phyloP scores from a whole-genome alignment of 2,329 filamentous ascomycete genomes.

The Daldinia sp. region DNA sequence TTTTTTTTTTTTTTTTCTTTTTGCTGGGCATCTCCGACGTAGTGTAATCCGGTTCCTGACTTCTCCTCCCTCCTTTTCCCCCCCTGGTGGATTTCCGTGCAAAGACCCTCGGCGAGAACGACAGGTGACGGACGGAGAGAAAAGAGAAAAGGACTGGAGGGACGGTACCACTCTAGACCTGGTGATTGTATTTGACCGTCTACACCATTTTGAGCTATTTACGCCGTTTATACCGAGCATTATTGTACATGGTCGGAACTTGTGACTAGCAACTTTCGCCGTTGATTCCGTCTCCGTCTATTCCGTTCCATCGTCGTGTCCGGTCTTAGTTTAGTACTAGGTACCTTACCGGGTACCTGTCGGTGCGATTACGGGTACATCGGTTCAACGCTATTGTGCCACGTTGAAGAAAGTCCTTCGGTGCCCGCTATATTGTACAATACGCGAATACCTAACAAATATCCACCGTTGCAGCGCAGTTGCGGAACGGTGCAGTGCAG shows the following conservation, averaged over 20 bases:
- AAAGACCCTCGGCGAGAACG: constrained; percentile 38
- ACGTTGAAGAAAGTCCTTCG: constrained; percentile 34
- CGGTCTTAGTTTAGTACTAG: constrained; percentile 5
- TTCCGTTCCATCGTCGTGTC: constrained; percentile 27
- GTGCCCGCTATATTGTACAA: constrained; percentile 23
- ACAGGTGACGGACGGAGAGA: constrained; percentile 26
- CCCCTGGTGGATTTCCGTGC: constrained; percentile 36
- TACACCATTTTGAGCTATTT: constrained; percentile 17
- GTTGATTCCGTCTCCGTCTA: constrained; percentile 17
- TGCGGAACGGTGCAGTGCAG: constrained; percentile 18
- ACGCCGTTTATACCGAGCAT: background rate
- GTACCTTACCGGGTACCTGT: constrained; percentile 26
- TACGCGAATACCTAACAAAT: background rate
- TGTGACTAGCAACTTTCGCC: constrained; percentile 16
- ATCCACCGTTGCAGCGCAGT: constrained; percentile 33
- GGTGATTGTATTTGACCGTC: constrained; percentile 21
- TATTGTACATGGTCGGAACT: background rate
- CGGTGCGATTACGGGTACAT: constrained; percentile 28
- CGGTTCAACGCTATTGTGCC: constrained; percentile 29
- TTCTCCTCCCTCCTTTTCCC: background rate
- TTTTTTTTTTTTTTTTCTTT: background rate
- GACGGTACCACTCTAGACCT: constrained; percentile 30
- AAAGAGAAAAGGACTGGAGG: background rate
- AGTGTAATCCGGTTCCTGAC: constrained; percentile 40
- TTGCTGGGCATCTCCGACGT: constrained; percentile 38